These are phyloP conservation scores for Tolypocladium sp. DNA, from an alignment of 2,329 filamentous ascomycete species.

Conservation along the genomic window DNA sequence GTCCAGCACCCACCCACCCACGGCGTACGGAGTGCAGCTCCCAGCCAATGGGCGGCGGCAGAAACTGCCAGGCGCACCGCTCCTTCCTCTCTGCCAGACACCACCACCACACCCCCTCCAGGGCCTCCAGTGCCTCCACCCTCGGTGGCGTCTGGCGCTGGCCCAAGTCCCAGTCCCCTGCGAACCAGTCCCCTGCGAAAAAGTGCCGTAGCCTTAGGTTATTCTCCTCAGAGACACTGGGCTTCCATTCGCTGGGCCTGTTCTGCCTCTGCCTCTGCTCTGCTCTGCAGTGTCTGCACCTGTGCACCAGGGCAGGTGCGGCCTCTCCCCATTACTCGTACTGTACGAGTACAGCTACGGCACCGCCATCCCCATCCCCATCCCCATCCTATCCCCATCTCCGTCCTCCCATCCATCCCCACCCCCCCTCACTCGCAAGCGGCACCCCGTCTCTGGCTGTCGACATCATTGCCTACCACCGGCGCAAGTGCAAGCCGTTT, in stretches of 20 bases:
- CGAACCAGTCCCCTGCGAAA: constrained; percentile 16
- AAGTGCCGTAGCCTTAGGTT: constrained; percentile 21
- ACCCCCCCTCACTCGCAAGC: background rate
- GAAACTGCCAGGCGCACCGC: background rate
- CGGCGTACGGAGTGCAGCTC: background rate
- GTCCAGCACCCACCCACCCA: background rate
- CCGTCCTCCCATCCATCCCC: background rate
- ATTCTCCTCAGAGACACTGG: background rate
- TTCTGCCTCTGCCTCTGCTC: background rate
- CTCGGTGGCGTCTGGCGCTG: background rate
- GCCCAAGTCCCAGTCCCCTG: constrained; percentile 9
- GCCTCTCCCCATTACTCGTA: background rate
- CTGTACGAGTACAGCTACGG: background rate
- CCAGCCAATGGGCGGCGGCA: background rate
- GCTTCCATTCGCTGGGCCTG: background rate
- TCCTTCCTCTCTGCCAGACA: background rate
- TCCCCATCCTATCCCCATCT: background rate
- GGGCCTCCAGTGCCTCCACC: background rate
- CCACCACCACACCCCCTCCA: background rate
- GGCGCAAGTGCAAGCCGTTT: too few species aligned
- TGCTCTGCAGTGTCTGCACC: background rate
- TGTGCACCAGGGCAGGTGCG: background rate
- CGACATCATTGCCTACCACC: background rate
- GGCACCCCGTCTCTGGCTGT: background rate
- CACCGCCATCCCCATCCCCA: background rate